These are phyloP conservation scores for Mucor indicus DNA, from an alignment of 371 early-diverging fungal species.

Conservation along the genomic window DNA sequence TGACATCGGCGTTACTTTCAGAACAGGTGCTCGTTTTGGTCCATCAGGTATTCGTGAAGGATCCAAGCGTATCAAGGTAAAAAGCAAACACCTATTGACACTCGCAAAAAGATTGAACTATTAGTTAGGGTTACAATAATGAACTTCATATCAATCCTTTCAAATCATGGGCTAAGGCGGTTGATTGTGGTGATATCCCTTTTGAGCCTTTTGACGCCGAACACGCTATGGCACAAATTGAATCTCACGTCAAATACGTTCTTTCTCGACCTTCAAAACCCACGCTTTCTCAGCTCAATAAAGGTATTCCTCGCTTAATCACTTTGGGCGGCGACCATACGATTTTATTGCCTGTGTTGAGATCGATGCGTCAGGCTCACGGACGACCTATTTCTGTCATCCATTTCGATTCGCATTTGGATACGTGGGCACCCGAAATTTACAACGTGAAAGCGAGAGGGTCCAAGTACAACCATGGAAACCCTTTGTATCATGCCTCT, in stretches of 20 bases:
- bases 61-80: conserved; percentile 38
- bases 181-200: conserved; percentile 52
- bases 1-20: conserved; percentile 47
- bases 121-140: conserved; percentile 32
- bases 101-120: too few relatives aligned
- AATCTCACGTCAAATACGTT: conserved; percentile 29
- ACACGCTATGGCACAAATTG: conserved; percentile 46
- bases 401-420: conserved; percentile 53
- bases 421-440: conserved; percentile 47
- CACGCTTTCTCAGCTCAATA: neutral
- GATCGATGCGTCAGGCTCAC: conserved; percentile 35
- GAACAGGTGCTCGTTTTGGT: conserved; percentile 52
- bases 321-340: conserved; percentile 50
- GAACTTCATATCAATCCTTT: conserved; percentile 40
- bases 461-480: conserved; percentile 40
- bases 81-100: too few relatives aligned
- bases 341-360: conserved; percentile 39
- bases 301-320: conserved; percentile 31
- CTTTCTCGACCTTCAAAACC: conserved; percentile 31
- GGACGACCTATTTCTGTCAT: conserved; percentile 41
- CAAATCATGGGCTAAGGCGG: conserved; percentile 45
- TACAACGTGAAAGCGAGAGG: conserved; percentile 35
- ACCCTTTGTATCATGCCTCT: conserved; percentile 52
- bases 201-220: conserved; percentile 43
- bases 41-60: conserved; percentile 49